Conservation (phyloP, 1,284 basidiomycete genomes). For the Melampsora americana region DNA sequence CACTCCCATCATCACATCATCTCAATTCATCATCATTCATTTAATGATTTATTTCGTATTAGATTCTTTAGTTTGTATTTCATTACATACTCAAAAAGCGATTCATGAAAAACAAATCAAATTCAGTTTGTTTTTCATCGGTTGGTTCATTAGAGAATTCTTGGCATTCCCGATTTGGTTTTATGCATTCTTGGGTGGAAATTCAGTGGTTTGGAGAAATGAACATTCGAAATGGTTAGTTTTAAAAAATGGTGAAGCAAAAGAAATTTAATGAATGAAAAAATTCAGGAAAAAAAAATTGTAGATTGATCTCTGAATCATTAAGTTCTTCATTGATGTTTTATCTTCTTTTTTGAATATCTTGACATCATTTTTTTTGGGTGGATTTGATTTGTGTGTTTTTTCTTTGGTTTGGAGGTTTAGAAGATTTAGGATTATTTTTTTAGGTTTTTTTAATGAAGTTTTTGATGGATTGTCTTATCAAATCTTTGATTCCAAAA, state of each 20-base stretch:
- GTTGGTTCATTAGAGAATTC: conserved; percentile 73
- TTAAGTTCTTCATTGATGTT: too few species aligned
- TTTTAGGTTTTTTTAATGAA: too few species aligned
- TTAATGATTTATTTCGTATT: conserved; percentile 49
- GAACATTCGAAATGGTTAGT: background rate
- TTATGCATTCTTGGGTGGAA: conserved; percentile 68
- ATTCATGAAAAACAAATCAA: background rate
- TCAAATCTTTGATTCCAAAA: too few species aligned
- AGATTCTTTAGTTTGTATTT: conserved; percentile 49
- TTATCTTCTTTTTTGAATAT: too few species aligned
- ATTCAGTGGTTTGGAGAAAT: conserved; percentile 72
- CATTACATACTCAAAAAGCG: conserved; percentile 1
- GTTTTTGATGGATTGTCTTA: too few species aligned
- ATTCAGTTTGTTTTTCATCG: conserved; percentile 62
- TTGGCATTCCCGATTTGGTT: conserved; percentile 80
- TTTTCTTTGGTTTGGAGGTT: too few species aligned
- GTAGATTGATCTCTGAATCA: too few species aligned
- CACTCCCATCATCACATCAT: conserved; percentile 41
- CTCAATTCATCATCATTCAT: conserved; percentile 48
- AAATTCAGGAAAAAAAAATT: too few species aligned
- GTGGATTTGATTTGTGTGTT: too few species aligned
- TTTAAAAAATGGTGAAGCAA: background rate
- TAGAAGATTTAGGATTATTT: too few species aligned
- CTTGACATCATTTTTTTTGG: too few species aligned
- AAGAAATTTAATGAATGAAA: background rate